These are phyloP conservation scores for Avena insularis DNA, from an alignment of 176 grass and related monocot species.

Conservation along the genomic window DNA sequence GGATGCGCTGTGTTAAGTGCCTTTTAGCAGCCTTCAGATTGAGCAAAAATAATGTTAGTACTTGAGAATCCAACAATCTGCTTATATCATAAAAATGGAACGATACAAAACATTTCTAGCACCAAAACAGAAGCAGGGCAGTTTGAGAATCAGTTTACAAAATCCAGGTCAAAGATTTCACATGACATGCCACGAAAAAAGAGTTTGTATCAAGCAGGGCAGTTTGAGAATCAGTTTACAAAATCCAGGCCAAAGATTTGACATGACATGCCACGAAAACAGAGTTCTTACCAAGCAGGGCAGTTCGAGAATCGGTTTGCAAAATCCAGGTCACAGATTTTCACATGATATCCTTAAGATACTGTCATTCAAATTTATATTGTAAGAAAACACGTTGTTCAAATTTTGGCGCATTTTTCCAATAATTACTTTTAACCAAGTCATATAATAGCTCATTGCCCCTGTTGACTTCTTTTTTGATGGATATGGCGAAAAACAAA, in stretches of 20 bases:
- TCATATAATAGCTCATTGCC: too few relatives aligned
- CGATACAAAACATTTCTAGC: neutral
- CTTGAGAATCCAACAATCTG: neutral
- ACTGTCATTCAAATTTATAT: too few relatives aligned
- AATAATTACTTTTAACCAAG: neutral
- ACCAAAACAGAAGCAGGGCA: neutral
- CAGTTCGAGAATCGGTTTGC: neutral
- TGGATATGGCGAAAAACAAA: neutral
- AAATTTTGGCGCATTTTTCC: neutral
- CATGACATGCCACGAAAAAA: neutral
- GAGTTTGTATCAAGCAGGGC: neutral
- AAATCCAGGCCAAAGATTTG: too few relatives aligned
- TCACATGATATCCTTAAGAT: too few relatives aligned
- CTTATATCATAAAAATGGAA: neutral
- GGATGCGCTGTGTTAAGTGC: constrained; percentile 79
- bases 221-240: too few relatives aligned
- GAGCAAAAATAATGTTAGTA: neutral
- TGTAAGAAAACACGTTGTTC: too few relatives aligned
- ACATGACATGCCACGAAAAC: neutral
- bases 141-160: neutral
- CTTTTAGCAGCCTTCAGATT: constrained; percentile 68
- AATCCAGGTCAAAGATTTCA: too few relatives aligned
- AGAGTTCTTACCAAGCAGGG: neutral
- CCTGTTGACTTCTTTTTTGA: too few relatives aligned
- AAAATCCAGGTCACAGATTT: too few relatives aligned